phyloP scores from a whole-genome alignment of 495 filamentous ascomycete genomes.

The Trichocladium antarcticum region DNA sequence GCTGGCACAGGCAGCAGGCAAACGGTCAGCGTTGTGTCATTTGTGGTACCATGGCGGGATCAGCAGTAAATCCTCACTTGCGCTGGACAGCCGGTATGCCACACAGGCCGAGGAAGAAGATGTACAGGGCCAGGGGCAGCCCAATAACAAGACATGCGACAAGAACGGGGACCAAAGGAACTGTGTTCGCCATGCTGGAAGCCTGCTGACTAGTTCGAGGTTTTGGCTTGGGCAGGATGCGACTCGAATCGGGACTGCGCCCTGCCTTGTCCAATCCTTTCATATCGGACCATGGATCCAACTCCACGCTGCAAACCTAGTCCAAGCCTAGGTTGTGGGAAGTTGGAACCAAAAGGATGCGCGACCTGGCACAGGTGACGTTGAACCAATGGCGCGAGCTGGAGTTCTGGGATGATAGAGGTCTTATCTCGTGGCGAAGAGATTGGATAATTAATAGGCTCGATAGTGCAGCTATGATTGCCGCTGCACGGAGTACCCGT shows the following conservation, averaged over 20 bases:
- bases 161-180: slow-evolving; percentile 7
- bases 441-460: no score
- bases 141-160: slow-evolving; percentile 32
- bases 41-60: background rate
- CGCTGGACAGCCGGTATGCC: slow-evolving; percentile 45
- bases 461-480: no score
- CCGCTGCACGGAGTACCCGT: no score
- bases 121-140: slow-evolving; percentile 30
- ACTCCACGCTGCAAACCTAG: no score
- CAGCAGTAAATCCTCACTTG: slow-evolving; percentile 38
- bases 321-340: no score
- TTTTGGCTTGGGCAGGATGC: no score
- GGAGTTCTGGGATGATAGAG: no score
- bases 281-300: background rate
- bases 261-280: background rate
- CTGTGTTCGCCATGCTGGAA: background rate
- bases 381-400: no score
- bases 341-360: no score
- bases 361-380: no score
- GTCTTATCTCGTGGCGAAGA: no score
- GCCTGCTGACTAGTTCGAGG: background rate
- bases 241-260: no score
- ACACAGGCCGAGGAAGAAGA: slow-evolving; percentile 36
- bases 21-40: slow-evolving; percentile 4
- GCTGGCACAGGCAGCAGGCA: slow-evolving; percentile 30